These are phyloP conservation scores for Panellus pusillus DNA, from an alignment of 768 basidiomycete species.

Conservation along the genomic window DNA sequence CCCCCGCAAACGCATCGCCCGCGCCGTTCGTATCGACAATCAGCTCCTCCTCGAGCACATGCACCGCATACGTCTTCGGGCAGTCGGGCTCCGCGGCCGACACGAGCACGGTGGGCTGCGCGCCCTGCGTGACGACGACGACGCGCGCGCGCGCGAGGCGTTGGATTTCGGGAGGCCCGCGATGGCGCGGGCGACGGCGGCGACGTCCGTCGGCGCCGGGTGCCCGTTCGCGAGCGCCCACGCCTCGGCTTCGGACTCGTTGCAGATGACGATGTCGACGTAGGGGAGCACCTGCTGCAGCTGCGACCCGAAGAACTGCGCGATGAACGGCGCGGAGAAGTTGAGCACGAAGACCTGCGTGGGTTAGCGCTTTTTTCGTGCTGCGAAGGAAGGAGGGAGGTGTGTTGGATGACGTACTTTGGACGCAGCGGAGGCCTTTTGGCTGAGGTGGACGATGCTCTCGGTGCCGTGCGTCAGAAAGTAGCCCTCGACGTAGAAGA, in stretches of 20 bases:
- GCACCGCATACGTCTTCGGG: conserved; percentile 59
- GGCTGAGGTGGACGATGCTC: conserved; percentile 69
- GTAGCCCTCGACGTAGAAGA: conserved; percentile 95
- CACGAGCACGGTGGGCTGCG: conserved; percentile 76
- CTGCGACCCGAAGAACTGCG: conserved; percentile 86
- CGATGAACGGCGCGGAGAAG: conserved; percentile 96
- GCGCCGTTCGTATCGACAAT: conserved; percentile 99
- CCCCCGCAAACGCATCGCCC: conserved; percentile 98
- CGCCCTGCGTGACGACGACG: conserved; percentile 91
- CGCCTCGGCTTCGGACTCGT: conserved; percentile 90
- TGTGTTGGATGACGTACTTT: conserved; percentile 57
- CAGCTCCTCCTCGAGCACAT: conserved; percentile 52
- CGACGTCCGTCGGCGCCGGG: conserved; percentile 63
- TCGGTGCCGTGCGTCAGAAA: conserved; percentile 93
- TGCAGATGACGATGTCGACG: conserved; percentile 92
- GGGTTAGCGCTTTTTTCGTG: background rate
- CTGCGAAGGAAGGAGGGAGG: background rate
- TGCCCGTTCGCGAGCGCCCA: conserved; percentile 78
- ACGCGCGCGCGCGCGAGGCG: conserved; percentile 69
- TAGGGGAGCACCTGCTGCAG: conserved; percentile 80
- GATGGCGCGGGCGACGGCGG: conserved; percentile 70
- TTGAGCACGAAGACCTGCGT: conserved; percentile 84
- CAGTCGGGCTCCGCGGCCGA: conserved; percentile 53
- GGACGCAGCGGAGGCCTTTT: conserved; percentile 68
- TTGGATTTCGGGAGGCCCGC: conserved; percentile 79